Base-by-base conservation (phyloP, 495 filamentous ascomycete genomes). In the Thermothielavioides terrestris region DNA sequence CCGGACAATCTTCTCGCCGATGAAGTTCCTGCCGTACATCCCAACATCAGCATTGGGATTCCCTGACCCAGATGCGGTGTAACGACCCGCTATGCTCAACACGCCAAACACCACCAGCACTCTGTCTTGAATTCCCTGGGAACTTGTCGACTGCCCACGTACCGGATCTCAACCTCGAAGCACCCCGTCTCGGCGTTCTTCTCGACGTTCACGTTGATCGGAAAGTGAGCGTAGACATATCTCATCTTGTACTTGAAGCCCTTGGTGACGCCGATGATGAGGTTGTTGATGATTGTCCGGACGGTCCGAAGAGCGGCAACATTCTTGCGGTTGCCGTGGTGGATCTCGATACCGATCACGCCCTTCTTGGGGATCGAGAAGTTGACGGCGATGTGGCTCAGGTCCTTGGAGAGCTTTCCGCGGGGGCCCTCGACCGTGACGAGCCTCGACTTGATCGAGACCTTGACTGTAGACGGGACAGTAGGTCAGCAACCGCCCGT, bases 221-320 rank as follows among this genome's bases (percentile, higher is more conserved):
- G 92, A 70, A 98, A 98, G 82, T 98, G 92, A 62, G 92, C 92
- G 72, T 98, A 98, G 75, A 98, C 92, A 75, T 98, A 98, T 59
- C 92, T 87, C 92, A 98, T 97, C 86, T 97, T 98, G 86, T 98
- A 98, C 78, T 91, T 91, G 86, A 86, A 98, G 54, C 92, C 92
- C 77, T 86, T 90, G 67, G 94, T 98, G 53, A 98, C 92, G 72
- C 92, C 92, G 67, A 88, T 84, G 74, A 97, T 86, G 71, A 98
- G 62, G 83, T 98, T 98, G 81, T 92, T 86, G 79, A 98, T 95
- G 71, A 97, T 63, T 49, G 89, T 89, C 62, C 86, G 86, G 82
- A 98, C 92, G 62, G 92, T 98, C 63, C 92, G 91, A 67, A 98
- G 88, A 53, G 92, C 87, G 70, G 92, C 92, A 64, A 98, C 84